Percentiles rank a stretch among this genome's conserved stretches.
phyloP scores from a whole-genome alignment of 176 grass and related monocot genomes.

The Secale cereale region DNA sequence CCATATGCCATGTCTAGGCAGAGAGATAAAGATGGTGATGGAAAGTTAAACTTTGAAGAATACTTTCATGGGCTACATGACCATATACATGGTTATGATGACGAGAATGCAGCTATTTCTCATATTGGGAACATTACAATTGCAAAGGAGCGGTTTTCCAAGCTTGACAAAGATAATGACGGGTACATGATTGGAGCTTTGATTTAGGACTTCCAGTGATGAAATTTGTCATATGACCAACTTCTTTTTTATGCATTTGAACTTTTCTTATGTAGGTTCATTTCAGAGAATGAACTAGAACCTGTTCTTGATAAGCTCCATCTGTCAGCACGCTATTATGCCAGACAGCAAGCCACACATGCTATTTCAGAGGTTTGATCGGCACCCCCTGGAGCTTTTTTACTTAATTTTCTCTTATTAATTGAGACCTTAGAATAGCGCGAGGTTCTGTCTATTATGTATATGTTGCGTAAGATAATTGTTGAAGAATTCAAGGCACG shows the following conservation, averaged over 20 bases:
- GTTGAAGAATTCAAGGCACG: neutral
- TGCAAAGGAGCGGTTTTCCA: constrained; percentile 61
- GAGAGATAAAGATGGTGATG: constrained; percentile 73
- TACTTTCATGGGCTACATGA: constrained; percentile 58
- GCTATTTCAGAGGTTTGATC: constrained; percentile 77
- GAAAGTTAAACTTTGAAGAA: constrained; percentile 80
- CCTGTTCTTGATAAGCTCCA: constrained; percentile 72
- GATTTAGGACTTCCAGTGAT: constrained; percentile 5
- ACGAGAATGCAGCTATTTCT: constrained; percentile 44
- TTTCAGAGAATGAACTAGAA: constrained; percentile 73
- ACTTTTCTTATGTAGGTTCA: constrained; percentile 40
- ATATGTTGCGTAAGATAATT: neutral
- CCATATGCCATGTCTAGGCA: constrained; percentile 43
- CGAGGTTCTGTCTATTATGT: neutral
- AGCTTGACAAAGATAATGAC: constrained; percentile 80
- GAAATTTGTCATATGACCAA: neutral
- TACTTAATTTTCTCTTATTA: neutral
- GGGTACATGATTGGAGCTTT: constrained; percentile 40
- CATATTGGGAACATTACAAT: constrained; percentile 40
- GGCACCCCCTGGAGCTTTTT: neutral
- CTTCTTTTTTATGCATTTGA: constrained; percentile 16
- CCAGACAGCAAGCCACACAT: constrained; percentile 71
- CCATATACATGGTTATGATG: constrained; percentile 65
- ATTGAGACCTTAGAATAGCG: neutral
- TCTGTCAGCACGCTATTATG: constrained; percentile 76